phyloP scores from a whole-genome alignment of 139 green algal genomes.

The Tetraselmis chui region DNA sequence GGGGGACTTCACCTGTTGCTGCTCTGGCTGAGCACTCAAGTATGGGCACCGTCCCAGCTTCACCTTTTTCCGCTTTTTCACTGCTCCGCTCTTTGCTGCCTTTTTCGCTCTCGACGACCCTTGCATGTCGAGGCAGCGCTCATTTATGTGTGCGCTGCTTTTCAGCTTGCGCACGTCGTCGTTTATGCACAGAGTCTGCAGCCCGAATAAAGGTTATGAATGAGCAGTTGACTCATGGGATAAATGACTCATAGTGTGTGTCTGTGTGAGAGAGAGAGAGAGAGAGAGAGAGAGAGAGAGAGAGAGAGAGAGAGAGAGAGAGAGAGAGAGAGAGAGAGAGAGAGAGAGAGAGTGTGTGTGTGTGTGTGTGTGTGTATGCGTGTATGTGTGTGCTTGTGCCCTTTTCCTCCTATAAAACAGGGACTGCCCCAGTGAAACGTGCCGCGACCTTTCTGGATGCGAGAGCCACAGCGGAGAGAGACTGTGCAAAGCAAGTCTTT shows the following conservation, averaged over 20 bases:
- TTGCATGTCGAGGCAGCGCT: conserved; percentile 86
- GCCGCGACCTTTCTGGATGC: conserved; percentile 53
- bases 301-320: too few relatives aligned
- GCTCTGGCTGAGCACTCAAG: not conserved
- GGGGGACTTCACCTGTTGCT: not conserved
- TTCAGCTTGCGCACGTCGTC: conserved; percentile 47
- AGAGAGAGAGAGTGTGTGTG: too few relatives aligned
- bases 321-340: too few relatives aligned
- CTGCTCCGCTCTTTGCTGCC: too few relatives aligned
- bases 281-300: too few relatives aligned
- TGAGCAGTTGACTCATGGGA: too few relatives aligned
- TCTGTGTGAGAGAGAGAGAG: too few relatives aligned
- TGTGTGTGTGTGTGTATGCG: too few relatives aligned
- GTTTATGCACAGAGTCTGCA: conserved; percentile 86
- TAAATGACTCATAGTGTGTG: too few relatives aligned
- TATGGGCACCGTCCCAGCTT: not conserved
- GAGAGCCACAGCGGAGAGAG: conserved; percentile 53
- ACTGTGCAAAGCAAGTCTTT: conserved; percentile 53
- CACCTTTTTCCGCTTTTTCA: conserved; percentile 14
- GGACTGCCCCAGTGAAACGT: too few relatives aligned
- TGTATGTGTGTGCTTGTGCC: not conserved
- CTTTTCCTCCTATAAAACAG: not conserved
- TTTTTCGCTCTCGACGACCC: too few relatives aligned
- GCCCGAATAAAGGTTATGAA: too few relatives aligned
- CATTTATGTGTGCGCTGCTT: conserved; percentile 62